Evolutionary conservation across 768 basidiomycete genomes (phyloP).

Genomic region (Kwoniella shandongensis): DNA sequence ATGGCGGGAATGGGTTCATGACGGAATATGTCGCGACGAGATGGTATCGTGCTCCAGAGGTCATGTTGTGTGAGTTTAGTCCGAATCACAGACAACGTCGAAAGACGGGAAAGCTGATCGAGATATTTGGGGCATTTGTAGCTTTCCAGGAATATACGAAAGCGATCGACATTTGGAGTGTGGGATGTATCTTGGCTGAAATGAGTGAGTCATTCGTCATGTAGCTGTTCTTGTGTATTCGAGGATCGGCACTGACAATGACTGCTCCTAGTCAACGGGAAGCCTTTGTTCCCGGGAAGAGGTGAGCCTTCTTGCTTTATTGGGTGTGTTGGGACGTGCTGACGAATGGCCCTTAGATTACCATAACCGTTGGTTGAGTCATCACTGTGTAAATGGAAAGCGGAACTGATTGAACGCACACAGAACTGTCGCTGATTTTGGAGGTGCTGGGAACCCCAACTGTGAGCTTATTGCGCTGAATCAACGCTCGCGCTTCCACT

Average conservation of each 20-base stretch:
- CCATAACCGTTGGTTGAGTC: constrained; percentile 71
- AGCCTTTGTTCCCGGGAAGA: constrained; percentile 90
- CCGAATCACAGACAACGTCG: not conserved
- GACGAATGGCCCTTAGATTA: constrained; percentile 52
- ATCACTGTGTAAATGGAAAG: constrained; percentile 81
- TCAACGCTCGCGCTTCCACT: not conserved
- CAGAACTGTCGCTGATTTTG: constrained; percentile 78
- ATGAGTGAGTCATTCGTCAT: constrained; percentile 18
- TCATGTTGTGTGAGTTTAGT: constrained; percentile 55
- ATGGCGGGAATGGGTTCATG: constrained; percentile 70
- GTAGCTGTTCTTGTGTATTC: too few species aligned
- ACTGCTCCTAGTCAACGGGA: constrained; percentile 88
- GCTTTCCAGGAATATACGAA: constrained; percentile 58
- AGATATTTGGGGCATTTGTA: not conserved
- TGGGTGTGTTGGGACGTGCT: too few species aligned
- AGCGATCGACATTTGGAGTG: constrained; percentile 57
- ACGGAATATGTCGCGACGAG: constrained; percentile 93
- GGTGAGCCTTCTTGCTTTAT: constrained; percentile 62
- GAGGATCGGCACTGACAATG: constrained; percentile 55
- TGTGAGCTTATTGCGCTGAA: constrained; percentile 11
- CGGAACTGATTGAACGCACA: constrained; percentile 50
- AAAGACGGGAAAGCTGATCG: not conserved
- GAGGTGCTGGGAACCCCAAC: constrained; percentile 75
- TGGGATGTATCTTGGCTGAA: constrained; percentile 53
- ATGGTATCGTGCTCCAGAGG: constrained; percentile 63